Evolutionary conservation across 129 eudicot species (phyloP), one percentile per base, ranked within the genome.

Genomic region (Centella asiatica): DNA sequence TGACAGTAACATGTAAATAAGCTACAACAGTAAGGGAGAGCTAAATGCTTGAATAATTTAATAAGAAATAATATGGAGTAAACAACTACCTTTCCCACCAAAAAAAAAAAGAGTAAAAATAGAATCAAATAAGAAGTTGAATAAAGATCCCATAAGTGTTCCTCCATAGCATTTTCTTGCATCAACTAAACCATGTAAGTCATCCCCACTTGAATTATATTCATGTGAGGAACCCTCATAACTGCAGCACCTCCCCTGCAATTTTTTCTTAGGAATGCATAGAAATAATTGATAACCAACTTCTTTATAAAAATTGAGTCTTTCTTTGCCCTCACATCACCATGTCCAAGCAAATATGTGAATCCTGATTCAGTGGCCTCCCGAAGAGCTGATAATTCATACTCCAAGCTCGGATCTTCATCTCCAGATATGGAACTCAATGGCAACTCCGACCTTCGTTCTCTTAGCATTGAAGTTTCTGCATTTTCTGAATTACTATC

Each of bases 201-300:
- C 90, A 82, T 89, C 44, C 85, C 80, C 11, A 89, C 97, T 64
- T 77, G 85, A 31, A 89, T 82, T 56, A 89, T 74, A 31, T 82
- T 80, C 85, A 79, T 82, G 58, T 82, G 97, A 42, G 97, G 97
- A 4, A 89, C 97, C 60, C 72, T 77, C 86, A 89, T 74, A 22
- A 88, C 79, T 3, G 97, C 97, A 14, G 85, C 87, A 6, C 97
- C 97, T 1, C 92, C 90, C 47, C 97, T 77, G 68, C 97, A 89
- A 39, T 89, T 89, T 65, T 72, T 80, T 87, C 97, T 83, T 72
- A 89, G 25, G 68, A 85, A 89, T 12, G 95, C 74, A 47, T 89
- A 89, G 31, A 89, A 85, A 75, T 89, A 89, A 62, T 89, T 89
- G 27, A 89, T 83, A 25, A 66, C 80, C 68, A 89, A 72, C 40